These are phyloP conservation scores for Vitis riparia DNA, from an alignment of 164 flowering plant genomes.

Conservation along the genomic window DNA sequence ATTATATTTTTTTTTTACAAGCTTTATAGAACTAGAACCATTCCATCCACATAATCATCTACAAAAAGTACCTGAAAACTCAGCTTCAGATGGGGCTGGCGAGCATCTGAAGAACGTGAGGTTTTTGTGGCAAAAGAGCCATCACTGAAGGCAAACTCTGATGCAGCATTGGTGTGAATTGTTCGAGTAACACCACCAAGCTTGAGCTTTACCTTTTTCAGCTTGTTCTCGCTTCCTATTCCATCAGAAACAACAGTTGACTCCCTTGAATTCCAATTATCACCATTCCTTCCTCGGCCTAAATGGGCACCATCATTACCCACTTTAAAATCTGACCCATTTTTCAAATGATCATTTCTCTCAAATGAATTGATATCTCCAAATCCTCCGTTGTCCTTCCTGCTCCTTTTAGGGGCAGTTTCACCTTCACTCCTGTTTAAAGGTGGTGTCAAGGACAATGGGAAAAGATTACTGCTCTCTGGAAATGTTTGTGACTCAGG, in stretches of 20 bases:
- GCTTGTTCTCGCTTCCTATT: slow-evolving; percentile 37
- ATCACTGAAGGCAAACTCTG: slow-evolving; percentile 20
- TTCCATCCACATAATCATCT: too few species aligned
- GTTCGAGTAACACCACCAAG: slow-evolving; percentile 69
- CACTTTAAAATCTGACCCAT: too few species aligned
- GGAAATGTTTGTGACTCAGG: slow-evolving; percentile 32
- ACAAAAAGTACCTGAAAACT: slow-evolving; percentile 30
- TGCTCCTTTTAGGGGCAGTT: too few species aligned
- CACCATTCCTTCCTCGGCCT: slow-evolving; percentile 19
- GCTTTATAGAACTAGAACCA: too few species aligned
- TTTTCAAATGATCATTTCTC: too few species aligned
- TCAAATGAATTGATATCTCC: too few species aligned
- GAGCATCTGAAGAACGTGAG: slow-evolving; percentile 25
- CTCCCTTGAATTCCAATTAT: slow-evolving; percentile 12
- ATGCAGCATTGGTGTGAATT: slow-evolving; percentile 46
- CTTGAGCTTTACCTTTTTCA: slow-evolving; percentile 66
- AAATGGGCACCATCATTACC: slow-evolving; percentile 4
- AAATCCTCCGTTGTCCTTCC: too few species aligned
- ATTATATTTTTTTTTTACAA: too few species aligned
- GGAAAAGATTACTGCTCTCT: slow-evolving; percentile 24
- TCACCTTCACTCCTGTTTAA: background rate
- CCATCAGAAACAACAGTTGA: slow-evolving; percentile 22
- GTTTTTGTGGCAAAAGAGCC: slow-evolving; percentile 26
- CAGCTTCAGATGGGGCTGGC: slow-evolving; percentile 31
- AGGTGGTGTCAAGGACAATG: slow-evolving; percentile 31